A percentile compares a stretch with the other conserved stretches of the same genome.
Conservation (phyloP, 2,329 filamentous ascomycete species). For the Diplodia mutila region DNA sequence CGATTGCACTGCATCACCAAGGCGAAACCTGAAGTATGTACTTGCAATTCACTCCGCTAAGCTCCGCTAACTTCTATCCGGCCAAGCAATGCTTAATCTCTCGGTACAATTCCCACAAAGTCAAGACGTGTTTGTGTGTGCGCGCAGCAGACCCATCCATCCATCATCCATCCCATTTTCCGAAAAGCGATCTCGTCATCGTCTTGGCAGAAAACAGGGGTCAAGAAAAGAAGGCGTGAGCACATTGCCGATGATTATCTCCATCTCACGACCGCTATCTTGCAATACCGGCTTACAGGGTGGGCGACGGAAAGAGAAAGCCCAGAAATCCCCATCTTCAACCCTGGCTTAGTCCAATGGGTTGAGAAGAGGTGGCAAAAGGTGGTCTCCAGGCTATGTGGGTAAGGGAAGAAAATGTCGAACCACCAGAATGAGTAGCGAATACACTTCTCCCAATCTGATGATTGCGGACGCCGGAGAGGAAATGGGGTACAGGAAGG, state of each 20-base stretch:
- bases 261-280: not conserved
- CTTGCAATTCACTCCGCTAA: not conserved
- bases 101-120: not conserved
- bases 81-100: not conserved
- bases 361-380: not conserved
- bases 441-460: slow-evolving; percentile 4
- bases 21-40: not conserved
- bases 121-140: not conserved
- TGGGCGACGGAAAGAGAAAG: not conserved
- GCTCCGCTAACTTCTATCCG: slow-evolving; percentile 6
- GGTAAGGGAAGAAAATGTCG: not conserved
- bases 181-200: not conserved
- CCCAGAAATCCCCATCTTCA: not conserved
- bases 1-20: too few species aligned
- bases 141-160: not conserved
- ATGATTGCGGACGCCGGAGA: slow-evolving; percentile 2
- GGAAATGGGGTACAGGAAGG: slow-evolving; percentile 15
- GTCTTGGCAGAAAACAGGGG: not conserved
- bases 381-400: not conserved
- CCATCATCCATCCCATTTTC: slow-evolving; percentile 10
- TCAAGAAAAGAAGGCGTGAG: not conserved
- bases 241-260: not conserved
- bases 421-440: slow-evolving; percentile 4
- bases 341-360: not conserved
- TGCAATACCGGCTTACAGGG: not conserved